phyloP scores from a whole-genome alignment of 192 early-diverging fungal species.

The Chytriomyces sp. region DNA sequence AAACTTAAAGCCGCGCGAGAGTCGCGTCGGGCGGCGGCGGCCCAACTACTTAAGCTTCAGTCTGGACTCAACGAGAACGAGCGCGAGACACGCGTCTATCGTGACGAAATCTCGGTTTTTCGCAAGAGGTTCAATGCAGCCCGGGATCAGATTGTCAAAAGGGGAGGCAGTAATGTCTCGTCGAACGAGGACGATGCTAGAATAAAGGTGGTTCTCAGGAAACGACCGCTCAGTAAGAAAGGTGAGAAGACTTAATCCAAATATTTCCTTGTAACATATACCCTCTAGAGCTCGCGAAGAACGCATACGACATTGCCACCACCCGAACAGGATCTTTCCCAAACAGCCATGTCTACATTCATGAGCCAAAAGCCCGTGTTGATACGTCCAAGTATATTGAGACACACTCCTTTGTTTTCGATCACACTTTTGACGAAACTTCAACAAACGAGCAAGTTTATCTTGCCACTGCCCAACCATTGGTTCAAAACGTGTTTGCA shows the following conservation, averaged over 20 bases:
- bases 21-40: slow-evolving; percentile 25
- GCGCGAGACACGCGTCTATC: slow-evolving; percentile 16
- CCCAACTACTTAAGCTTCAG: slow-evolving; percentile 1
- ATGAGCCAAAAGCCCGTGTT: slow-evolving; percentile 55
- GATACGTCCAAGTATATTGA: slow-evolving; percentile 85
- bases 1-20: slow-evolving; percentile 23
- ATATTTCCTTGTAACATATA: no score
- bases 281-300: slow-evolving; percentile 15
- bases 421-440: slow-evolving; percentile 82
- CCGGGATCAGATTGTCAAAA: neutral
- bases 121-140: neutral
- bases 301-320: slow-evolving; percentile 42
- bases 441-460: slow-evolving; percentile 48
- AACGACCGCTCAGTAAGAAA: slow-evolving; percentile 79
- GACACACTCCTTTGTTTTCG: slow-evolving; percentile 82
- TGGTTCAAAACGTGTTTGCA: slow-evolving; percentile 36
- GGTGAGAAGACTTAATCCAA: slow-evolving; percentile 35
- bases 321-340: slow-evolving; percentile 35
- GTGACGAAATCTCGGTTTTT: slow-evolving; percentile 26
- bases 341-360: slow-evolving; percentile 41
- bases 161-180: neutral
- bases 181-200: neutral
- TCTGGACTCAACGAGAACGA: slow-evolving; percentile 9
- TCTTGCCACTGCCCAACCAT: slow-evolving; percentile 13
- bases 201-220: slow-evolving; percentile 89